These are phyloP conservation scores for Ploettnerulaceae sp. DNA, from an alignment of 2,329 filamentous ascomycete genomes.

Conservation along the genomic window DNA sequence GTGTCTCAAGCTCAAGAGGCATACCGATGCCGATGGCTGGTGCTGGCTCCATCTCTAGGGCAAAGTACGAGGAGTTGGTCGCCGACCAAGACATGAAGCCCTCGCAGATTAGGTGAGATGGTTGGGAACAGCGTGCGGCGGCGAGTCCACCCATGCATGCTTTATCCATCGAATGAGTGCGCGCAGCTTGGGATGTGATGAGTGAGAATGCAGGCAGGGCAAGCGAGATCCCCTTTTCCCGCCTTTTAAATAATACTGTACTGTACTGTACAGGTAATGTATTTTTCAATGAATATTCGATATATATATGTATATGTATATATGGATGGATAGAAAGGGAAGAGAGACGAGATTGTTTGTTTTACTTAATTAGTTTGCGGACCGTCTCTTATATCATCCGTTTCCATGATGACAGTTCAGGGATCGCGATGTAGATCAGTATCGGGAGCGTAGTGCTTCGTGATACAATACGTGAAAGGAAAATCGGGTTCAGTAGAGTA, in stretches of 20 bases:
- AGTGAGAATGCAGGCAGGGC: neutral
- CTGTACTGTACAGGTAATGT: neutral
- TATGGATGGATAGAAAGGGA: neutral
- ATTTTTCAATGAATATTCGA: neutral
- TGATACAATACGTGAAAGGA: slow-evolving; percentile 1
- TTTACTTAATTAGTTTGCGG: no score
- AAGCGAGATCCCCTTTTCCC: slow-evolving; percentile 14
- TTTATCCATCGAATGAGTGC: slow-evolving; percentile 12
- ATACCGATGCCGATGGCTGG: neutral
- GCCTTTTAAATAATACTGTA: neutral
- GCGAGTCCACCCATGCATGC: slow-evolving; percentile 10
- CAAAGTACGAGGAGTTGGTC: slow-evolving; percentile 11
- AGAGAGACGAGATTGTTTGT: neutral
- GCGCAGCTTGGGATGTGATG: neutral
- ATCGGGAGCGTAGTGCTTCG: slow-evolving; percentile 2
- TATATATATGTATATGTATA: neutral
- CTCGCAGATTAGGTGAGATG: slow-evolving; percentile 14
- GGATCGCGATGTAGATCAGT: neutral
- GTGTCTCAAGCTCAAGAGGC: neutral
- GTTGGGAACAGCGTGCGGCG: slow-evolving; percentile 12
- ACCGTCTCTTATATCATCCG: neutral
- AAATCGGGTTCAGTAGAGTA: neutral
- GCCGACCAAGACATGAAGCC: slow-evolving; percentile 24
- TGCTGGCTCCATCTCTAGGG: slow-evolving; percentile 11
- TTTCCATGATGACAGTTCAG: neutral